Percentiles rank a stretch among this genome's conserved stretches.
These are phyloP conservation scores for Saposhnikovia divaricata DNA, from an alignment of 129 eudicot species.

Conservation along the genomic window DNA sequence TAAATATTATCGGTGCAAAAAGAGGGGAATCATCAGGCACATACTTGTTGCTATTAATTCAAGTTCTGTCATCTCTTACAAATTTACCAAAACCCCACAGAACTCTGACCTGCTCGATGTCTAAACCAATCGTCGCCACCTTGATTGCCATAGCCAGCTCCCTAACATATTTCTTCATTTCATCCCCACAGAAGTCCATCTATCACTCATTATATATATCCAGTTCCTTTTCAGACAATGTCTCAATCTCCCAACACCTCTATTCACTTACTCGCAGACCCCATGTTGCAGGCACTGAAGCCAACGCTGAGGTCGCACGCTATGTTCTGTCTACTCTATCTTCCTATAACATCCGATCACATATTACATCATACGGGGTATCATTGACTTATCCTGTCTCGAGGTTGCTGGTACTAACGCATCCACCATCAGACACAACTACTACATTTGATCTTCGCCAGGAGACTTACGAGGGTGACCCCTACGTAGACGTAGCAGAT, in stretches of 20 bases:
- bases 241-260: constrained; percentile 60
- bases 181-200: constrained; percentile 33
- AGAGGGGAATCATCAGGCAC: not conserved
- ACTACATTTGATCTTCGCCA: constrained; percentile 38
- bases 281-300: constrained; percentile 67
- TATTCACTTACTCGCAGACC: constrained; percentile 66
- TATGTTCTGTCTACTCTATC: constrained; percentile 60
- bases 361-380: constrained; percentile 40
- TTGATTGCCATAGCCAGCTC: constrained; percentile 41
- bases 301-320: constrained; percentile 62
- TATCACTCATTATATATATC: constrained; percentile 49
- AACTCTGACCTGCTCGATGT: constrained; percentile 17
- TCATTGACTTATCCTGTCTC: constrained; percentile 54
- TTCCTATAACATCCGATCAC: constrained; percentile 41
- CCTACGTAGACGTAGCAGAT: constrained; percentile 47
- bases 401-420: constrained; percentile 41
- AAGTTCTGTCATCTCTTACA: not conserved
- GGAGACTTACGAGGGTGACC: constrained; percentile 47
- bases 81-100: not conserved
- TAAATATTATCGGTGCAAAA: not conserved
- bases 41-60: not conserved
- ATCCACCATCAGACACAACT: constrained; percentile 26
- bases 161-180: constrained; percentile 24
- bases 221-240: constrained; percentile 40
- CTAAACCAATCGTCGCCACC: constrained; percentile 17